Evolutionary conservation across 2,329 filamentous ascomycete genomes (phyloP).

Genomic region (Paramyrothecium roridum): DNA sequence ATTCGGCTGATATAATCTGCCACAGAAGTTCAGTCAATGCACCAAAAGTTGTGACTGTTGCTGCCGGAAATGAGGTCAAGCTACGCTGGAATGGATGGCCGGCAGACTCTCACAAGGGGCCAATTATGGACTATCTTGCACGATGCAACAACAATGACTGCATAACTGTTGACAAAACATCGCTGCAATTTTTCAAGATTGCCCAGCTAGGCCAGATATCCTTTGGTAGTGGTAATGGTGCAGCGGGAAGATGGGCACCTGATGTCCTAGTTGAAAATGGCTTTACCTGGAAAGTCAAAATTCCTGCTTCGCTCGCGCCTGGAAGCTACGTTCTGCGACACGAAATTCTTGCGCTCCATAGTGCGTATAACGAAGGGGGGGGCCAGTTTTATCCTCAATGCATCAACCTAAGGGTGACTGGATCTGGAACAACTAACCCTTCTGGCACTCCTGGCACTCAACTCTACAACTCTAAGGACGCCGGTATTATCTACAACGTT

Average conservation of each 20-base stretch:
- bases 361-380: constrained; percentile 37
- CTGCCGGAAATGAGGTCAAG: constrained; percentile 35
- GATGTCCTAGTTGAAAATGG: constrained; percentile 40
- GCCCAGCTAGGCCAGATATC: constrained; percentile 49
- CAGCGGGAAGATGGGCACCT: constrained; percentile 30
- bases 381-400: constrained; percentile 53
- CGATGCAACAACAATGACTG: constrained; percentile 53
- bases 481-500: constrained; percentile 30
- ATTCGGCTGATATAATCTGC: constrained; percentile 42
- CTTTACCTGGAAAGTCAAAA: constrained; percentile 29
- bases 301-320: constrained; percentile 30
- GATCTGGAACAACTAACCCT: constrained; percentile 32
- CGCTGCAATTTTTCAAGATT: constrained; percentile 65
- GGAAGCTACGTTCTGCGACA: constrained; percentile 48
- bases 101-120: constrained; percentile 42
- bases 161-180: constrained; percentile 48
- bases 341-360: constrained; percentile 50
- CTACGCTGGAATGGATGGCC: constrained; percentile 43
- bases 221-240: constrained; percentile 42
- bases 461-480: constrained; percentile 24
- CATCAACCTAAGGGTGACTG: constrained; percentile 44
- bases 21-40: constrained; percentile 38
- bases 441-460: constrained; percentile 26
- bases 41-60: constrained; percentile 32
- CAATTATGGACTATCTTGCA: constrained; percentile 64